Evolutionary conservation across 108 stramenopile species (phyloP).

Genomic region (Cyclotella baltica): DNA sequence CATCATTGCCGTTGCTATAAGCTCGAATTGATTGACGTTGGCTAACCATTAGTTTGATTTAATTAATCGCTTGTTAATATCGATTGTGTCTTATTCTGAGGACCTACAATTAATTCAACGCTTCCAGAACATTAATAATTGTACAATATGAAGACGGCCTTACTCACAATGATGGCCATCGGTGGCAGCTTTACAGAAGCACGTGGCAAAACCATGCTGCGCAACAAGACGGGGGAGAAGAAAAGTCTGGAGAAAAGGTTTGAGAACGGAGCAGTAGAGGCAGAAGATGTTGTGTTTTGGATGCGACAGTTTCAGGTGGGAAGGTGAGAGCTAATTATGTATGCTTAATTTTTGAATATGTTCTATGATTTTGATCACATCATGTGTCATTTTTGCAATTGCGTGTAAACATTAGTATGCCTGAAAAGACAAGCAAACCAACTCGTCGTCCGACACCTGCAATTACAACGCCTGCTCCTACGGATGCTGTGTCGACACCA

Average conservation of each 20-base stretch:
- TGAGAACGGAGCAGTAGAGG: neutral
- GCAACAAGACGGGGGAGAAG: neutral
- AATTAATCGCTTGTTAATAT: too few relatives aligned
- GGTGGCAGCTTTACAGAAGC: neutral
- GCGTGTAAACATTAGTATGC: too few relatives aligned
- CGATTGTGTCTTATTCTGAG: too few relatives aligned
- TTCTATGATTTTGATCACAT: neutral
- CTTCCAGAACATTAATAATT: too few relatives aligned
- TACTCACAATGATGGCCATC: neutral
- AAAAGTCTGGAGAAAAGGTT: neutral
- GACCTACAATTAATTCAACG: too few relatives aligned
- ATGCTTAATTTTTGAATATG: neutral
- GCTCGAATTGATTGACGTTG: too few relatives aligned
- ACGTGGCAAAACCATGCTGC: neutral
- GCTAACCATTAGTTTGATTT: too few relatives aligned
- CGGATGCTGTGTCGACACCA: neutral
- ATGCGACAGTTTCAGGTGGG: constrained; percentile 6
- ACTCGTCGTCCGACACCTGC: constrained; percentile 1
- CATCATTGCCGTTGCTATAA: too few relatives aligned
- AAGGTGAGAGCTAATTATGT: neutral
- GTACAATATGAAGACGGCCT: neutral
- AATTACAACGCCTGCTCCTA: neutral
- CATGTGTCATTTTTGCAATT: neutral
- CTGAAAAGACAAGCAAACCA: neutral
- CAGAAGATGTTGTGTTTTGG: constrained; percentile 32